Base-by-base conservation (phyloP, 2,329 filamentous ascomycete genomes). In the Coniochaeta ligniaria region DNA sequence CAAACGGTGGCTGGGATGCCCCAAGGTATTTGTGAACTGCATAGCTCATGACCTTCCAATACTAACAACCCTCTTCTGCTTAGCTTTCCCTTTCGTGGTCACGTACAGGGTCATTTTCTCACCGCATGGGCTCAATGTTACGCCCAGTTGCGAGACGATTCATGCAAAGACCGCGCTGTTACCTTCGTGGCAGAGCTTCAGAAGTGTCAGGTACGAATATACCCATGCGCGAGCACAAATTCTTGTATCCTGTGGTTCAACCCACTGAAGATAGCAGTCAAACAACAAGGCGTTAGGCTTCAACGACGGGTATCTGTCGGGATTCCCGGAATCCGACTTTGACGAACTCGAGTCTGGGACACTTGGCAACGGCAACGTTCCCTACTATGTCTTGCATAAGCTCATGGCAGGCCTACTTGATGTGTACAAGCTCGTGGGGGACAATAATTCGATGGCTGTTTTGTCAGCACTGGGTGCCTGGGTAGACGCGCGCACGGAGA, bases 381-480 rank as follows among this genome's bases (percentile, higher is more conserved):
- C 80, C 0, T 83, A 82, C 68, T 83, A 83, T 61, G 75, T 76
- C 24, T 72, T 83, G n/a, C 80, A 83, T 69, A 83, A 83, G 70
- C 81, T 77, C 1, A 74, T 83, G 66, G 76, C 78, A 1, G 80
- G 80, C 0, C 71, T 83, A 12, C 74, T 82, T 1, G 80, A 83
- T 54, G 77, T 79, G 3, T 82, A 78, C 73, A 73, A 75, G 6
- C 69, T 73, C 20, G 69, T 79, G 12, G 78, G 76, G 2, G 75
- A 80, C 63, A 65, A 68, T 0, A 75, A 69, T 3, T 77, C 80
- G 6, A 71, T 72, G 6, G 71, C 75, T 2, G 79, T 80, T 0
- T 68, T 83, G 16, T 69, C 81, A 2, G 68, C 67, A 0, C 62
- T 83, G 14, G 78, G 78, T 0, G 70, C 69, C 0, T 83, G 80